phyloP scores from a whole-genome alignment of 225 moss, liverwort and hornwort species.

The Thuidium tamariscinum region DNA sequence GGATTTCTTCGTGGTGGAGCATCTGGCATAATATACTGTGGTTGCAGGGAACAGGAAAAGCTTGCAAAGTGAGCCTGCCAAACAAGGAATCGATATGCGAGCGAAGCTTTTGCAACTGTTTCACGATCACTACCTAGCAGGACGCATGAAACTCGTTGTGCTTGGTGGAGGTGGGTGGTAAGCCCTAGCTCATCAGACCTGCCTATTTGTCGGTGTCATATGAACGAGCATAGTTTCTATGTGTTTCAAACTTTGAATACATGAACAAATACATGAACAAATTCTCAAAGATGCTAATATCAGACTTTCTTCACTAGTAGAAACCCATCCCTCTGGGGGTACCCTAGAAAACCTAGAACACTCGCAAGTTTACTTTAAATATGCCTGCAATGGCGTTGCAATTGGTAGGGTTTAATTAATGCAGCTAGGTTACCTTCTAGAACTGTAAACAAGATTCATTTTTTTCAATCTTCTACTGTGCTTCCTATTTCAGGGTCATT shows the following conservation, averaged over 20 bases:
- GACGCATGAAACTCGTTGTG: conserved; percentile 55
- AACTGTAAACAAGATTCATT: background rate
- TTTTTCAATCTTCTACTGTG: background rate
- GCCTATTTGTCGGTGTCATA: background rate
- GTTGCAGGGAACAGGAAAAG: conserved; percentile 51
- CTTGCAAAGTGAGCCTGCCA: conserved; percentile 29
- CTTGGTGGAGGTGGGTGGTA: conserved; percentile 78
- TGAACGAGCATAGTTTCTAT: background rate
- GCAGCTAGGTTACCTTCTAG: background rate
- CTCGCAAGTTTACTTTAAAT: background rate
- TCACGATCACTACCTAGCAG: conserved; percentile 37
- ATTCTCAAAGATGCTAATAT: background rate
- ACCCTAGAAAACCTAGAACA: background rate
- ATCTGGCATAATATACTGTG: background rate
- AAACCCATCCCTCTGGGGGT: background rate
- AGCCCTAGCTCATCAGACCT: conserved; percentile 27
- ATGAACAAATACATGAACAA: background rate
- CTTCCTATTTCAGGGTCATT: conserved; percentile 21
- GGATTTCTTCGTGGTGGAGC: background rate
- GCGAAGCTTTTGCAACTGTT: conserved; percentile 39
- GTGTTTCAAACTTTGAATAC: background rate
- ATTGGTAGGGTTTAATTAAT: background rate
- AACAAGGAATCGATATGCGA: conserved; percentile 37
- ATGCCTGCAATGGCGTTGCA: background rate
- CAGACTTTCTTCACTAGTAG: background rate